Evolutionary conservation across 129 eudicot species (phyloP).

Genomic region (Scalesia atractyloides): DNA sequence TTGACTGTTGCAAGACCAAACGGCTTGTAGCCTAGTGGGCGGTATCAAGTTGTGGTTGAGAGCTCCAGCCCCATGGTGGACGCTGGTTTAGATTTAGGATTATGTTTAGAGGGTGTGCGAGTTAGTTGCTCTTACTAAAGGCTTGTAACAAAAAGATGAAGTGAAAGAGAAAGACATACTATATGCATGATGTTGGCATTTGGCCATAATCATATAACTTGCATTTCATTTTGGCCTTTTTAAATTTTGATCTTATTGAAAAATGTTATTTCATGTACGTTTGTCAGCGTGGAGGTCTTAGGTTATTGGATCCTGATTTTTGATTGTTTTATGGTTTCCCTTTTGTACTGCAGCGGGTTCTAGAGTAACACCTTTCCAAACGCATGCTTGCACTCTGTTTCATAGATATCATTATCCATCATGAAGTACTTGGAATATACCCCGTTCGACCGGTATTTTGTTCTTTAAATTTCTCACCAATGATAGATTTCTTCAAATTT

Average conservation of each 20-base stretch:
- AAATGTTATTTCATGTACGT: neutral
- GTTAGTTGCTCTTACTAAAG: too few species aligned
- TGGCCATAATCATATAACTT: neutral
- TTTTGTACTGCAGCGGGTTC: constrained; percentile 11
- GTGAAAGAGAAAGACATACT: constrained; percentile 5
- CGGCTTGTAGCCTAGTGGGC: too few species aligned
- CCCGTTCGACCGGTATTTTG: constrained; percentile 67
- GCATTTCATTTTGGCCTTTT: neutral
- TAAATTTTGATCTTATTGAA: neutral
- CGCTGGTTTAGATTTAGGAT: too few species aligned
- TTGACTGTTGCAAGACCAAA: neutral
- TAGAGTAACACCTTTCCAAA: constrained; percentile 11
- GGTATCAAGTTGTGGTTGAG: too few species aligned
- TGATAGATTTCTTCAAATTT: neutral
- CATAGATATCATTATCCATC: constrained; percentile 8
- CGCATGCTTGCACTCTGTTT: neutral
- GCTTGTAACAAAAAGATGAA: neutral
- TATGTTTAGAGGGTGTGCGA: too few species aligned
- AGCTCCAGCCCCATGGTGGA: too few species aligned
- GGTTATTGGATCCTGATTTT: neutral
- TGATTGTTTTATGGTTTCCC: neutral
- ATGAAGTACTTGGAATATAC: constrained; percentile 96
- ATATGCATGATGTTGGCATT: neutral
- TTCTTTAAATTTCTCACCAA: constrained; percentile 3
- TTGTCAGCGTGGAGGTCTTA: neutral